A percentile compares a stretch with the other conserved stretches of the same genome.
Evolutionary conservation across 768 basidiomycete genomes (phyloP).

Genomic region (Termitomyces sp.): DNA sequence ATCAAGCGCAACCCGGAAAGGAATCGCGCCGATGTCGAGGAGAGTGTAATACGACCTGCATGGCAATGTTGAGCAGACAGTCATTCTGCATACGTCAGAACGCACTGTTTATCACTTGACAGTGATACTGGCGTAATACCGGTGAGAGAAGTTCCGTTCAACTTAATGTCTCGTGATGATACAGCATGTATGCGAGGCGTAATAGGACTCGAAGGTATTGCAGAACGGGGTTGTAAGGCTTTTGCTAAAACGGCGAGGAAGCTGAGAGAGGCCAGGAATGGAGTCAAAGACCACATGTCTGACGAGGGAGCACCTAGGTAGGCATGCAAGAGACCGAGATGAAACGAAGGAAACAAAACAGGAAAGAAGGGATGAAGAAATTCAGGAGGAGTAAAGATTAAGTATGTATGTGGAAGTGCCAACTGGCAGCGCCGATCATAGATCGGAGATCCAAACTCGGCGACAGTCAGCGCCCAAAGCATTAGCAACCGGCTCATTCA

Average conservation of each 20-base stretch:
- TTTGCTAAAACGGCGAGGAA: slow-evolving; percentile 11
- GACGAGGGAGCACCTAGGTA: slow-evolving; percentile 1
- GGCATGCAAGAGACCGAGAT: slow-evolving; percentile 7
- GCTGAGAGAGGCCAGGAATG: slow-evolving; percentile 1
- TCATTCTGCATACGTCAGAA: slow-evolving; percentile 7
- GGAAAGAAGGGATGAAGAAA: background rate
- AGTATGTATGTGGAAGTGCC: background rate
- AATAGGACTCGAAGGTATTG: slow-evolving; percentile 20
- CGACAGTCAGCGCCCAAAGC: no score
- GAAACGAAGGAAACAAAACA: background rate
- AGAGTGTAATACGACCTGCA: slow-evolving; percentile 64
- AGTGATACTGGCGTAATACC: slow-evolving; percentile 41
- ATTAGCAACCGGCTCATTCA: no score
- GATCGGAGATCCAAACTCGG: background rate
- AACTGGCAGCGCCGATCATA: background rate
- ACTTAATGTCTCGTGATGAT: slow-evolving; percentile 13
- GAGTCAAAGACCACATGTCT: slow-evolving; percentile 13
- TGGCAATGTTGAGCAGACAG: slow-evolving; percentile 4
- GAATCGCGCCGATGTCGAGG: slow-evolving; percentile 54
- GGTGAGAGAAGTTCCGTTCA: slow-evolving; percentile 24
- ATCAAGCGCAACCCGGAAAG: slow-evolving; percentile 66
- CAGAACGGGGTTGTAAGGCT: slow-evolving; percentile 16
- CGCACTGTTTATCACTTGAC: slow-evolving; percentile 42
- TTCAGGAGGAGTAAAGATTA: background rate
- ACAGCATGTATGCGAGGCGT: slow-evolving; percentile 23